Conservation (phyloP, 257 asterid species). For the Craterostigma plantagineum region DNA sequence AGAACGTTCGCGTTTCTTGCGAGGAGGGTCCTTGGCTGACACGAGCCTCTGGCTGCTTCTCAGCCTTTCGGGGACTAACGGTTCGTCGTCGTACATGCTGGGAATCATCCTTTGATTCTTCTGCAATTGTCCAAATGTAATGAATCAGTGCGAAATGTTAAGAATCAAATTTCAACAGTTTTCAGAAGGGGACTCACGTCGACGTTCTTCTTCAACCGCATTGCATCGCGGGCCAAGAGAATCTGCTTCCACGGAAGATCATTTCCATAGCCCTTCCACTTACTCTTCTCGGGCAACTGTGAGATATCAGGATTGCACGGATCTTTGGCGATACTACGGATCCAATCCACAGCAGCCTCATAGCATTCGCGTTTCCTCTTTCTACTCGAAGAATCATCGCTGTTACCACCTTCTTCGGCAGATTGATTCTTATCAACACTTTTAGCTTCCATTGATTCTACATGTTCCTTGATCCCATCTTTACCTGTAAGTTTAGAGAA, state of each 20-base stretch:
- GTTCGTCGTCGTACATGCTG: slow-evolving; percentile 61
- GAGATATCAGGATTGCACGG: slow-evolving; percentile 39
- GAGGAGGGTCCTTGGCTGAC: slow-evolving; percentile 32
- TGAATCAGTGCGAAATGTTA: too few relatives aligned
- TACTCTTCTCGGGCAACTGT: slow-evolving; percentile 31
- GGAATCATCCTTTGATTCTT: slow-evolving; percentile 79
- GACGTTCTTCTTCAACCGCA: slow-evolving; percentile 25
- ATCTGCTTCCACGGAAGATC: slow-evolving; percentile 57
- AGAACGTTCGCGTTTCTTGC: slow-evolving; percentile 16
- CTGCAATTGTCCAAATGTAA: slow-evolving; percentile 30
- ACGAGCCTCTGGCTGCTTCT: slow-evolving; percentile 64
- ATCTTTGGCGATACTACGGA: slow-evolving; percentile 36
- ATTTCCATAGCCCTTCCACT: slow-evolving; percentile 50
- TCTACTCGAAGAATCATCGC: slow-evolving; percentile 13
- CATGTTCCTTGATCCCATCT: too few relatives aligned
- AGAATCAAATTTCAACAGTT: too few relatives aligned
- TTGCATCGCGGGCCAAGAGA: slow-evolving; percentile 38
- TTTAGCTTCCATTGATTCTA: too few relatives aligned
- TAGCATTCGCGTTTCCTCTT: slow-evolving; percentile 45
- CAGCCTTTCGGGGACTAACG: slow-evolving; percentile 20
- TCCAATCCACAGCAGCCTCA: slow-evolving; percentile 38
- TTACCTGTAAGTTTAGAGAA: too few relatives aligned
- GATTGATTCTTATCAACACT: too few relatives aligned
- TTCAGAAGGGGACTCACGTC: too few relatives aligned
- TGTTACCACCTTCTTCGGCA: slow-evolving; percentile 1